Percentiles rank a stretch among this genome's conserved stretches.
phyloP scores from a whole-genome alignment of 2,329 filamentous ascomycete genomes.

The Fusarium sp. region DNA sequence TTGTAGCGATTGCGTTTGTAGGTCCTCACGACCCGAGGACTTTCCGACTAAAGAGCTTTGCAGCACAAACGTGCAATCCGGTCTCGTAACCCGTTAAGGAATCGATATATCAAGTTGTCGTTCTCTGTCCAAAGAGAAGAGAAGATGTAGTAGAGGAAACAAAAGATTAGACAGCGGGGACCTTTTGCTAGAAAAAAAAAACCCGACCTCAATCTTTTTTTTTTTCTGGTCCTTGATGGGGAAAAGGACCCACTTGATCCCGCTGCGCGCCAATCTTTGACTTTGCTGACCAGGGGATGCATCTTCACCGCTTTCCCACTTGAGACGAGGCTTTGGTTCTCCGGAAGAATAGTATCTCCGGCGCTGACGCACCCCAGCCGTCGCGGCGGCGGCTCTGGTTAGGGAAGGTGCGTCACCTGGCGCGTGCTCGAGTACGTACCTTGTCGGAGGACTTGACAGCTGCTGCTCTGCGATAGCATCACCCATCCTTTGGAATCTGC shows the following conservation, averaged over 20 bases:
- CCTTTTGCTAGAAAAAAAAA: conserved; percentile 7
- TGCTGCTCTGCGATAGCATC: conserved; percentile 39
- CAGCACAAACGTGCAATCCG: background rate
- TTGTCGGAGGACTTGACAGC: conserved; percentile 10
- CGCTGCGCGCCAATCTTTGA: conserved; percentile 24
- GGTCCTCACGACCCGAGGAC: background rate
- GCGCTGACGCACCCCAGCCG: background rate
- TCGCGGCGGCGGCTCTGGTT: background rate
- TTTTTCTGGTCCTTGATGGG: conserved; percentile 29
- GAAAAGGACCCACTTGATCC: conserved; percentile 20
- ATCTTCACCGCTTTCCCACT: conserved; percentile 32
- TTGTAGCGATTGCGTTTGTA: conserved; percentile 47
- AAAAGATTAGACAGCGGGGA: conserved; percentile 24
- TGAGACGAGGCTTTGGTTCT: background rate
- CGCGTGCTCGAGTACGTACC: conserved; percentile 35
- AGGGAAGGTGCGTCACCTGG: conserved; percentile 11
- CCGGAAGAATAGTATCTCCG: conserved; percentile 28
- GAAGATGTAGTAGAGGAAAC: conserved; percentile 20
- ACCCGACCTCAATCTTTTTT: conserved; percentile 29
- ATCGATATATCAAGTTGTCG: background rate
- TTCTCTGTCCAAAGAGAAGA: conserved; percentile 13
- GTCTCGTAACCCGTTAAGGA: background rate
- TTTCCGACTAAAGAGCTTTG: background rate
- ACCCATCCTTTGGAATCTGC: conserved; percentile 36
- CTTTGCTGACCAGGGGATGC: conserved; percentile 25